phyloP scores from a whole-genome alignment of 2,329 filamentous ascomycete species.

The Epicoccum sorghinum region DNA sequence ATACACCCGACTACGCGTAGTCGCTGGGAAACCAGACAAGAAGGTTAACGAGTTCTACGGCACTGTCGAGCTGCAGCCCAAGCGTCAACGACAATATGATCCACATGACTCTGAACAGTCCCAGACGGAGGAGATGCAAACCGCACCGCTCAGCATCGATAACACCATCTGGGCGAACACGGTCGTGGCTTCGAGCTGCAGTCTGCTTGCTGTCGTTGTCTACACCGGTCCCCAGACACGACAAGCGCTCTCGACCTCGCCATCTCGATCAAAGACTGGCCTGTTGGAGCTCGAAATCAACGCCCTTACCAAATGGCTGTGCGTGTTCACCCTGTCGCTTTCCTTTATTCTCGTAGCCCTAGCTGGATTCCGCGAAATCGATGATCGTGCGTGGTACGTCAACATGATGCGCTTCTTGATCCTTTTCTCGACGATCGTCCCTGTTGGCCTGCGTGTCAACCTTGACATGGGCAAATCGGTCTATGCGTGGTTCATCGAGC shows the following conservation, averaged over 20 bases:
- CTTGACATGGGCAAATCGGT: slow-evolving; percentile 96
- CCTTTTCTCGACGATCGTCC: slow-evolving; percentile 98
- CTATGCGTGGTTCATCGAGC: slow-evolving; percentile 94
- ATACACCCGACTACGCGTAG: slow-evolving; percentile 69
- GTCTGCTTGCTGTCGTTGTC: slow-evolving; percentile 85
- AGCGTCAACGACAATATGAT: slow-evolving; percentile 56
- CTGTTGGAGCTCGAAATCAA: slow-evolving; percentile 97
- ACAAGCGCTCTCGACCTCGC: slow-evolving; percentile 88
- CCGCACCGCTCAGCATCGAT: slow-evolving; percentile 84
- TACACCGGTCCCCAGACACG: slow-evolving; percentile 96
- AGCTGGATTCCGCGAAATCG: slow-evolving; percentile 74
- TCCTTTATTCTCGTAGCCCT: slow-evolving; percentile 88
- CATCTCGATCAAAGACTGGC: slow-evolving; percentile 91
- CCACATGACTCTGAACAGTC: slow-evolving; percentile 41
- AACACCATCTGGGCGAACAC: slow-evolving; percentile 99
- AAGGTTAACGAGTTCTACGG: slow-evolving; percentile 95
- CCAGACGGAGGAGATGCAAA: slow-evolving; percentile 50
- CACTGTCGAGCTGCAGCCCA: slow-evolving; percentile 76
- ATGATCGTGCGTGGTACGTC: slow-evolving; percentile 82
- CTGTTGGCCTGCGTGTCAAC: slow-evolving; percentile 94
- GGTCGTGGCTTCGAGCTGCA: slow-evolving; percentile 90
- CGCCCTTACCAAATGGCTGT: slow-evolving; percentile 93
- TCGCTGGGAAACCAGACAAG: slow-evolving; percentile 87
- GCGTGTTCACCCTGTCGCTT: slow-evolving; percentile 81
- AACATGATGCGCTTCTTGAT: slow-evolving; percentile 98